These are phyloP conservation scores for Brachypodium distachyon DNA, from an alignment of 202 grass and related monocot species.

Conservation along the genomic window DNA sequence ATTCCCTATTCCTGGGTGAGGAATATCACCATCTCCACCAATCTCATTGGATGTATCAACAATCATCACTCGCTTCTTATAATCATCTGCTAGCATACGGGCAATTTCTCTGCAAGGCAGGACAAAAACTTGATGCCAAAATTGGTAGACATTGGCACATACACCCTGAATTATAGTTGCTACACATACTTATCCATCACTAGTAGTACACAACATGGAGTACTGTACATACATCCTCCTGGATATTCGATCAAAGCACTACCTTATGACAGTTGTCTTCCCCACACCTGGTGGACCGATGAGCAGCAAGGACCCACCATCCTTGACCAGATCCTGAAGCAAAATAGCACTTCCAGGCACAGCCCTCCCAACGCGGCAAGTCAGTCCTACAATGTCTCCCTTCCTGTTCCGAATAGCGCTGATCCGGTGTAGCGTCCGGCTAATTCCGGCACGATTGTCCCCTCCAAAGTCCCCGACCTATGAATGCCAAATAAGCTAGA, in stretches of 20 bases:
- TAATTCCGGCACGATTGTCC: slow-evolving; percentile 80
- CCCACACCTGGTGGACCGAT: slow-evolving; percentile 86
- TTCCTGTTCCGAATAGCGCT: slow-evolving; percentile 71
- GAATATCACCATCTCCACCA: slow-evolving; percentile 91
- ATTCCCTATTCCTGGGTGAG: slow-evolving; percentile 69
- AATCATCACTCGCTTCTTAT: slow-evolving; percentile 79
- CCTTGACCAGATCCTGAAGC: slow-evolving; percentile 80
- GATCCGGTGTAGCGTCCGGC: slow-evolving; percentile 67
- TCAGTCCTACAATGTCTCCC: slow-evolving; percentile 65
- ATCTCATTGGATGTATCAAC: slow-evolving; percentile 98
- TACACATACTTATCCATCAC: not conserved
- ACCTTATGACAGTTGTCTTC: slow-evolving; percentile 90
- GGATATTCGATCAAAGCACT: too few relatives aligned
- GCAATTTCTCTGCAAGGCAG: slow-evolving; percentile 73
- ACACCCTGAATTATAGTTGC: not conserved
- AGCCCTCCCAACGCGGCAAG: slow-evolving; percentile 72
- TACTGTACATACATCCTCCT: not conserved
- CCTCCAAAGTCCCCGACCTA: slow-evolving; percentile 76
- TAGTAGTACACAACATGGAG: not conserved
- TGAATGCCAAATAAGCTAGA: not conserved
- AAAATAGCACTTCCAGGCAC: slow-evolving; percentile 69
- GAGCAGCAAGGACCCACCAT: slow-evolving; percentile 72
- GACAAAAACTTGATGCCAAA: not conserved
- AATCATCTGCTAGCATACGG: slow-evolving; percentile 75
- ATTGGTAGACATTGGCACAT: not conserved